phyloP scores from a whole-genome alignment of 257 asterid species.

The Capsicum pubescens region DNA sequence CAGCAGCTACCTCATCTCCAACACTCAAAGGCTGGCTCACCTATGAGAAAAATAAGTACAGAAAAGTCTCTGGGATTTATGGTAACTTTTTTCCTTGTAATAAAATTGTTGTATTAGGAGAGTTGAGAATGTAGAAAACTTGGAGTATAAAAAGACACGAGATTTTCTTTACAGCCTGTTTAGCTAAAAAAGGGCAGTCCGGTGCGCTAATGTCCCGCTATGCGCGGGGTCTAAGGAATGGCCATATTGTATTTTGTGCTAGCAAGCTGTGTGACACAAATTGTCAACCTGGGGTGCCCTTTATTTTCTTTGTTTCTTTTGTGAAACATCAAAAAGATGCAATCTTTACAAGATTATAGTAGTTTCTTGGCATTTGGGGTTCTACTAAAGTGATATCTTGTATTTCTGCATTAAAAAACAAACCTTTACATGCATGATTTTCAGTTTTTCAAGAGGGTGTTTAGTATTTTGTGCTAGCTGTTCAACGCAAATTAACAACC shows the following conservation, averaged over 20 bases:
- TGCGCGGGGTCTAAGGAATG: too few relatives aligned
- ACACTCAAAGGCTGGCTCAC: neutral
- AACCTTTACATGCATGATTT: too few relatives aligned
- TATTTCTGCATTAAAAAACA: neutral
- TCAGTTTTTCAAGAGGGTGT: neutral
- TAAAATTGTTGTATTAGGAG: neutral
- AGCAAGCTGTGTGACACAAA: neutral
- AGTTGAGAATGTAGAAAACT: neutral
- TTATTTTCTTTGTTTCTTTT: neutral
- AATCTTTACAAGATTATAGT: neutral
- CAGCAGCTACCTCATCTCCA: neutral
- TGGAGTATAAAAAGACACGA: neutral
- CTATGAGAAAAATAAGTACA: neutral
- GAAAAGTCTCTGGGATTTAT: neutral
- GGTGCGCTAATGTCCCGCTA: too few relatives aligned
- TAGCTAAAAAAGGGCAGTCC: too few relatives aligned
- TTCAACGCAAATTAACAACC: neutral
- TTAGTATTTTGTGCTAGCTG: neutral
- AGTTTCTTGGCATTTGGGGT: neutral
- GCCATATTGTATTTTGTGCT: too few relatives aligned
- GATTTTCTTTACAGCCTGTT: neutral
- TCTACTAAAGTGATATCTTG: neutral
- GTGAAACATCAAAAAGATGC: neutral
- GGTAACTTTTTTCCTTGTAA: neutral
- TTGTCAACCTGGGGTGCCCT: neutral